These are phyloP conservation scores for Lignosus rhinocerotis DNA, from an alignment of 1,284 basidiomycete species.

Conservation along the genomic window DNA sequence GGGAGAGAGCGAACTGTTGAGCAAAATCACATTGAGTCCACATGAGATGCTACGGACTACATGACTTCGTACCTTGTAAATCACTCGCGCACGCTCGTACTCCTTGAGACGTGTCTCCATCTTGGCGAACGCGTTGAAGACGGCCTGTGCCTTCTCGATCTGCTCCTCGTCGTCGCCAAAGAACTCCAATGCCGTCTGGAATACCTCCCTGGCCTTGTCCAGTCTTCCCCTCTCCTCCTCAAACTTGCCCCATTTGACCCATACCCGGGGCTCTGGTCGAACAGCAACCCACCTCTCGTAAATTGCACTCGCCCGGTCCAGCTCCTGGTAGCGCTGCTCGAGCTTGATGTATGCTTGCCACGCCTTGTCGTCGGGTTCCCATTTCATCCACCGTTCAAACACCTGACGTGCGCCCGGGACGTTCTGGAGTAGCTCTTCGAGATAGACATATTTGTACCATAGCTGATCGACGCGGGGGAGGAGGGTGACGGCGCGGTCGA, in stretches of 20 bases:
- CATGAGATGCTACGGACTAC: conserved; percentile 8
- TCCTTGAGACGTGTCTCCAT: conserved; percentile 98
- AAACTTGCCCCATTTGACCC: conserved; percentile 97
- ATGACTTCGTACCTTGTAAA: conserved; percentile 78
- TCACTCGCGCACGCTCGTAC: conserved; percentile 93
- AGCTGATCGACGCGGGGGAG: conserved; percentile 93
- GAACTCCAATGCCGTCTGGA: conserved; percentile 95
- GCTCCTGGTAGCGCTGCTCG: conserved; percentile 91
- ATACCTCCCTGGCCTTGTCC: conserved; percentile 94
- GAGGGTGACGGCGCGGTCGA: conserved; percentile 94
- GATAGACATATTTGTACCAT: conserved; percentile 99
- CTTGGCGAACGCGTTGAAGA: conserved; percentile 95
- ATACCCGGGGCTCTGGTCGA: conserved; percentile 91
- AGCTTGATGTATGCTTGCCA: conserved; percentile 99
- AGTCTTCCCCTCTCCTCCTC: conserved; percentile 89
- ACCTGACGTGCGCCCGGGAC: conserved; percentile 94
- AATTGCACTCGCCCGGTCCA: conserved; percentile 88
- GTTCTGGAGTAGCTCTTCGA: conserved; percentile 97
- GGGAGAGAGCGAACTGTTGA: conserved; percentile 84
- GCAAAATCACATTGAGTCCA: not conserved
- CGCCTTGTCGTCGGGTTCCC: conserved; percentile 99
- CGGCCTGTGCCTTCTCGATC: conserved; percentile 94
- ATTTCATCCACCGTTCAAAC: conserved; percentile 99
- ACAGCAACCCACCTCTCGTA: conserved; percentile 96
- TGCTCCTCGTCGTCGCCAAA: conserved; percentile 98